These are phyloP conservation scores for Myxozyma mucilagina DNA, from an alignment of 805 yeast species.

Conservation along the genomic window DNA sequence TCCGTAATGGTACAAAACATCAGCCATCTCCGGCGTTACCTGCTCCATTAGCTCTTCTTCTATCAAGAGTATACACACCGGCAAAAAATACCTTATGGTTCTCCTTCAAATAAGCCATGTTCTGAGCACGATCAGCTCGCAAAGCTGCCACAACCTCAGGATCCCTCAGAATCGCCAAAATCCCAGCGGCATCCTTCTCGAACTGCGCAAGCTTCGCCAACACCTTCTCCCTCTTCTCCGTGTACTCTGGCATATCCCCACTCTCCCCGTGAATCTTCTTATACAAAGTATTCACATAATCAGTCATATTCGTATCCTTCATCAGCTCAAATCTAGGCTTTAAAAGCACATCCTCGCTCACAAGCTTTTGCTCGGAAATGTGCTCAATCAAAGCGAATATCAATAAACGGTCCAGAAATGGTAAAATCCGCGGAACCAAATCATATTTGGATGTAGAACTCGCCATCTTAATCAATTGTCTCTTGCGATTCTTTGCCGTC, in stretches of 20 bases:
- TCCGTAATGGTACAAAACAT: constrained; percentile 58
- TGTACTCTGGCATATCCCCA: constrained; percentile 46
- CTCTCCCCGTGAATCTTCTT: constrained; percentile 44
- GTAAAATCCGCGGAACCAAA: constrained; percentile 47
- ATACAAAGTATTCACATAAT: constrained; percentile 51
- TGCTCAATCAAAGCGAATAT: constrained; percentile 55
- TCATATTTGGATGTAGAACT: constrained; percentile 6
- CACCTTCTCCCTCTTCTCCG: constrained; percentile 41
- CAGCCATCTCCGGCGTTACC: constrained; percentile 44
- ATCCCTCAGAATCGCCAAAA: constrained; percentile 36
- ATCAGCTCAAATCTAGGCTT: constrained; percentile 54
- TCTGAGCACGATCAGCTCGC: constrained; percentile 57
- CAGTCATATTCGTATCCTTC: constrained; percentile 59
- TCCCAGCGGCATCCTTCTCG: constrained; percentile 25
- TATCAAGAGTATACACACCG: neutral
- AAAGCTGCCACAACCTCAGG: constrained; percentile 55
- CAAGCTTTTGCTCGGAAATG: constrained; percentile 46
- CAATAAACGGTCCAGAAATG: constrained; percentile 63
- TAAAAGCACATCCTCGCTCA: constrained; percentile 49
- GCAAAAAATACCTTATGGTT: constrained; percentile 42
- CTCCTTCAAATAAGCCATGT: constrained; percentile 49
- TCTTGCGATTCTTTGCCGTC: neutral
- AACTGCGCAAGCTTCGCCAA: constrained; percentile 38
- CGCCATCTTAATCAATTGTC: neutral
- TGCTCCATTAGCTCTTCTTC: too few relatives aligned